Evolutionary conservation across 1,284 basidiomycete genomes (phyloP).

Genomic region (Trichosporon sp.): DNA sequence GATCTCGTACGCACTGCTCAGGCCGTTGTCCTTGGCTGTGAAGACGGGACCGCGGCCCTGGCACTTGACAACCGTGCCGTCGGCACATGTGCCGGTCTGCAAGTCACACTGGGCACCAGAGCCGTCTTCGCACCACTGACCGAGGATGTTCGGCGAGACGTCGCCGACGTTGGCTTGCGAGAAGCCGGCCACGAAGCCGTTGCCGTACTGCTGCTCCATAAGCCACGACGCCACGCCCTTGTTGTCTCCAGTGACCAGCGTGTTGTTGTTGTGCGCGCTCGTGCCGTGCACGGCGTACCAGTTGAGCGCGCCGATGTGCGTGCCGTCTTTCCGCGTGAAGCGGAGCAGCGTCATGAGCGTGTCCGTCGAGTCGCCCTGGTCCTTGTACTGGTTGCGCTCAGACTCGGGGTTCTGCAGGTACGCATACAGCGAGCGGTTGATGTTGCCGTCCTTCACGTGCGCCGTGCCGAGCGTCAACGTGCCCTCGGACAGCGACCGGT

Average conservation of each 20-base stretch:
- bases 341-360: constrained; percentile 15
- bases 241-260: constrained; percentile 16
- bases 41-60: constrained; percentile 10
- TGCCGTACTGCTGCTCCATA: constrained; percentile 1
- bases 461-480: constrained; percentile 7
- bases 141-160: constrained; percentile 11
- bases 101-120: constrained; percentile 6
- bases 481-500: constrained; percentile 6
- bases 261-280: constrained; percentile 12
- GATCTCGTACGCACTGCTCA: constrained; percentile 10
- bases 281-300: constrained; percentile 19
- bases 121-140: constrained; percentile 18
- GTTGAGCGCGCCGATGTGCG: constrained; percentile 8
- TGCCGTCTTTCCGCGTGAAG: constrained; percentile 3
- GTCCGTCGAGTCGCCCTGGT: constrained; percentile 6
- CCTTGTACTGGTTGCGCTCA: constrained; percentile 7
- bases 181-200: constrained; percentile 15
- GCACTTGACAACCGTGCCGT: constrained; percentile 9
- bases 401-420: constrained; percentile 15
- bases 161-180: constrained; percentile 19
- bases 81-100: constrained; percentile 10
- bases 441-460: constrained; percentile 13
- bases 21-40: constrained; percentile 3
- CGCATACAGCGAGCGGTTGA: constrained; percentile 14
- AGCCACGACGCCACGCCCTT: constrained; percentile 16